Conservation (phyloP, 1,284 basidiomycete species). For the Macrocystidia cucumis region DNA sequence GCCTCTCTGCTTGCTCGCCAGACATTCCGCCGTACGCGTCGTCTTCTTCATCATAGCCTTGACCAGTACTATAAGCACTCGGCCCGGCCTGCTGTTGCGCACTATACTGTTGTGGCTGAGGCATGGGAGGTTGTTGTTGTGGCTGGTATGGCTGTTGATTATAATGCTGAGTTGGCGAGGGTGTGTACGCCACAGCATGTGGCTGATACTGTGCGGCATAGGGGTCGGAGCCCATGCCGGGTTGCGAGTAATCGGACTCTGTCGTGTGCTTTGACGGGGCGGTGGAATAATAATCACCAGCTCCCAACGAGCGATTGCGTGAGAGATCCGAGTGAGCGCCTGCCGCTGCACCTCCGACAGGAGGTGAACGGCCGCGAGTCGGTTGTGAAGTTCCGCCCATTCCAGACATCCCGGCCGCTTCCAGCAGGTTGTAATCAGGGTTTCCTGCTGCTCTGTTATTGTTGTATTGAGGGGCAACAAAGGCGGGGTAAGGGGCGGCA, state of each 20-base stretch:
- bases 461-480: conserved; percentile 23
- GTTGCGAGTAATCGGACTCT: conserved; percentile 4
- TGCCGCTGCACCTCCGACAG: not conserved
- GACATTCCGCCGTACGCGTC: conserved; percentile 2
- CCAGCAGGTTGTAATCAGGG: conserved; percentile 18
- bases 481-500: conserved; percentile 39
- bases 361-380: not conserved
- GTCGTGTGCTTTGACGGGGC: not conserved
- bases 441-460: conserved; percentile 9
- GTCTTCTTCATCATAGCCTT: too few species aligned
- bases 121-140: too few species aligned
- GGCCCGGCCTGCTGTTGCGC: conserved; percentile 7
- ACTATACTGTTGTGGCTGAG: conserved; percentile 10
- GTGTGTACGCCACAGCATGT: too few species aligned
- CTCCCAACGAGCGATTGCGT: conserved; percentile 4
- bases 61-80: conserved; percentile 5
- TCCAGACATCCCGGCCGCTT: conserved; percentile 16
- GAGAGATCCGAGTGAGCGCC: conserved; percentile 4
- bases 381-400: conserved; percentile 9
- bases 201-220: conserved; percentile 18
- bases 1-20: conserved; percentile 3
- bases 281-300: not conserved
- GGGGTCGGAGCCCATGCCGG: conserved; percentile 10
- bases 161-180: not conserved
- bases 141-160: too few species aligned